Conservation (phyloP, 768 basidiomycete genomes). For the Psilocybe azurescens region DNA sequence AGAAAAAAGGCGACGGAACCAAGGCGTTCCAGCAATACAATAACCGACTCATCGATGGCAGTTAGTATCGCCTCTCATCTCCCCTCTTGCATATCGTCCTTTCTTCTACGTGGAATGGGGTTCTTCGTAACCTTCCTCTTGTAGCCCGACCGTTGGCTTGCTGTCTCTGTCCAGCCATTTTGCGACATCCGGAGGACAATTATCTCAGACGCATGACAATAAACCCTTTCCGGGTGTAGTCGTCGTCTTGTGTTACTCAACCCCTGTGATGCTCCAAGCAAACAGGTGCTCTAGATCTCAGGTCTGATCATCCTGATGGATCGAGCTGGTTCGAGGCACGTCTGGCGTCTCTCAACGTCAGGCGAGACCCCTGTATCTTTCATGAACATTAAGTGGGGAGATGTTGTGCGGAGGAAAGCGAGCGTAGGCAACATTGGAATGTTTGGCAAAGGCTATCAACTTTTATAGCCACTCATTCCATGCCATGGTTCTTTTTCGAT, state of each 20-base stretch:
- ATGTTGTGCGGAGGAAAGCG: constrained; percentile 17
- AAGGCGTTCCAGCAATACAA: constrained; percentile 96
- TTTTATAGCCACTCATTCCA: constrained; percentile 35
- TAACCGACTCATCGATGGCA: constrained; percentile 99
- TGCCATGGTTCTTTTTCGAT: constrained; percentile 23
- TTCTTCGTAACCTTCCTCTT: constrained; percentile 40
- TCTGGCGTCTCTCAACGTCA: constrained; percentile 12
- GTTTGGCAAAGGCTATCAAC: constrained; percentile 24
- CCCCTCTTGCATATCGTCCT: constrained; percentile 40
- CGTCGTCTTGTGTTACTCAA: constrained; percentile 25
- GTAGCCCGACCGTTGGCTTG: constrained; percentile 46
- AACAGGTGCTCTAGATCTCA: constrained; percentile 29
- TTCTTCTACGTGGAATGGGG: constrained; percentile 25
- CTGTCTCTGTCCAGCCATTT: constrained; percentile 45
- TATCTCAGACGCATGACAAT: constrained; percentile 20
- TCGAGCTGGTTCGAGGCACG: constrained; percentile 27
- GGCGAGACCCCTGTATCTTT: constrained; percentile 21
- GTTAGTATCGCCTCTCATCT: constrained; percentile 86
- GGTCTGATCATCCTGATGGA: constrained; percentile 49
- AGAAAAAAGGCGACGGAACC: constrained; percentile 84
- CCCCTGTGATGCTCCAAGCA: constrained; percentile 12
- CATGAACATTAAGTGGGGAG: constrained; percentile 4
- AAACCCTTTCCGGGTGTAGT: background rate
- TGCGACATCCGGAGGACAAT: constrained; percentile 11
- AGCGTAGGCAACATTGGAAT: constrained; percentile 27